These are phyloP conservation scores for Clarireedia monteithiana DNA, from an alignment of 2,329 filamentous ascomycete species.

Conservation along the genomic window DNA sequence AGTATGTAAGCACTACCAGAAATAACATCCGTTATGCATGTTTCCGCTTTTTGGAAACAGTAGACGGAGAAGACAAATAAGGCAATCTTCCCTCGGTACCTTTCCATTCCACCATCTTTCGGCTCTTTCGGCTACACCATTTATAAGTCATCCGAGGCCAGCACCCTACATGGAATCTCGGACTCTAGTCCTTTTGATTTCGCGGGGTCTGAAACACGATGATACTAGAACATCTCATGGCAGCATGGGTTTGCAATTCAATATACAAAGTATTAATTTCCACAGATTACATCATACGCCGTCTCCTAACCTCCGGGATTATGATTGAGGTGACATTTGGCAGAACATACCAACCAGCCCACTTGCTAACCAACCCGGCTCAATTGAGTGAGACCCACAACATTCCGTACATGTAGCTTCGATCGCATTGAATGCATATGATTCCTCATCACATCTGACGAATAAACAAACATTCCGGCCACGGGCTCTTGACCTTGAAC, in stretches of 20 bases:
- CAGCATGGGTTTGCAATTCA: background rate
- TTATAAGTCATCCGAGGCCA: background rate
- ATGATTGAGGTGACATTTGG: too few species aligned
- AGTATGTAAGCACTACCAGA: conserved; percentile 2
- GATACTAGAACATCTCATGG: background rate
- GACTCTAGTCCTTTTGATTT: background rate
- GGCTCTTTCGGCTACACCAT: background rate
- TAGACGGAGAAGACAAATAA: background rate
- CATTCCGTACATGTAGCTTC: background rate
- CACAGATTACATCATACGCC: background rate
- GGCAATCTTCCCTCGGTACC: background rate
- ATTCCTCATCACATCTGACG: background rate
- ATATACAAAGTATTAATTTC: too few species aligned
- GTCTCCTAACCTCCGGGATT: too few species aligned
- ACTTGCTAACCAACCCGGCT: background rate
- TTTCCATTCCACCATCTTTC: background rate
- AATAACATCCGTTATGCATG: background rate
- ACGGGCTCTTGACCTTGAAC: background rate
- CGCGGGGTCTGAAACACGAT: background rate
- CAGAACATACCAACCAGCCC: too few species aligned
- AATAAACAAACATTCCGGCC: background rate
- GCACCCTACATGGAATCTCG: background rate
- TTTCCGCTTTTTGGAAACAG: background rate
- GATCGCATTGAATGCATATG: background rate
- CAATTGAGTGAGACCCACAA: background rate